phyloP scores from a whole-genome alignment of 768 basidiomycete genomes.

The Collybia sordida region DNA sequence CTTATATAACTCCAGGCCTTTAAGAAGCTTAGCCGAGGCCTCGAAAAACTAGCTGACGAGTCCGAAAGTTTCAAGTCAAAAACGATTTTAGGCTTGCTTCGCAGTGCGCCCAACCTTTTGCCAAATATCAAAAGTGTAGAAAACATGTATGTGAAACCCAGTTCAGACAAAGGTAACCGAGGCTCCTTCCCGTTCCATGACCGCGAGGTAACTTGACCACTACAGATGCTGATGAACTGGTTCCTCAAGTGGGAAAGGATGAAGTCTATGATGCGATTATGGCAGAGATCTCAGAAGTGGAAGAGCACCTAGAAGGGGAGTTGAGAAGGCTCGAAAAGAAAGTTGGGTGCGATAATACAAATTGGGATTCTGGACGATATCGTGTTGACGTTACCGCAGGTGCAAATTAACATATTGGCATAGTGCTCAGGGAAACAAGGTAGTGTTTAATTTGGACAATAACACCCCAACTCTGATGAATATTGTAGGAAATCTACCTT shows the following conservation, averaged over 20 bases:
- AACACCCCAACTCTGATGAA: neutral
- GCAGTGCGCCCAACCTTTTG: slow-evolving; percentile 78
- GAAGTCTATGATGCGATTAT: slow-evolving; percentile 79
- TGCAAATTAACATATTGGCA: slow-evolving; percentile 43
- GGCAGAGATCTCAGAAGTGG: slow-evolving; percentile 67
- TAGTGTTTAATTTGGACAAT: slow-evolving; percentile 14
- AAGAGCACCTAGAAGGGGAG: slow-evolving; percentile 67
- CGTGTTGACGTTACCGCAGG: slow-evolving; percentile 17
- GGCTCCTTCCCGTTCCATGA: neutral
- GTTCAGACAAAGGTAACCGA: slow-evolving; percentile 55
- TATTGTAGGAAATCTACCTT: slow-evolving; percentile 80
- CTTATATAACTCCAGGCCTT: slow-evolving; percentile 55
- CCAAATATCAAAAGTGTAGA: slow-evolving; percentile 73
- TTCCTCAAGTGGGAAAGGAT: slow-evolving; percentile 85
- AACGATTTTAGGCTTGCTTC: slow-evolving; percentile 72
- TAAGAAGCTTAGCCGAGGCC: slow-evolving; percentile 65
- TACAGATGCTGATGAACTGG: slow-evolving; percentile 63
- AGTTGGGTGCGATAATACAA: slow-evolving; percentile 49
- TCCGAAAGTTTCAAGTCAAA: slow-evolving; percentile 77
- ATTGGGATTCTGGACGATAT: slow-evolving; percentile 3
- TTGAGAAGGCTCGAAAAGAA: slow-evolving; percentile 66
- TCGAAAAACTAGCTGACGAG: slow-evolving; percentile 59
- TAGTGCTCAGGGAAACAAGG: slow-evolving; percentile 83
- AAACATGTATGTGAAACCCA: slow-evolving; percentile 60
- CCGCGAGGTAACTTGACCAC: neutral